These are phyloP conservation scores for Eutypa lata DNA, from an alignment of 2,329 filamentous ascomycete genomes.

Conservation along the genomic window DNA sequence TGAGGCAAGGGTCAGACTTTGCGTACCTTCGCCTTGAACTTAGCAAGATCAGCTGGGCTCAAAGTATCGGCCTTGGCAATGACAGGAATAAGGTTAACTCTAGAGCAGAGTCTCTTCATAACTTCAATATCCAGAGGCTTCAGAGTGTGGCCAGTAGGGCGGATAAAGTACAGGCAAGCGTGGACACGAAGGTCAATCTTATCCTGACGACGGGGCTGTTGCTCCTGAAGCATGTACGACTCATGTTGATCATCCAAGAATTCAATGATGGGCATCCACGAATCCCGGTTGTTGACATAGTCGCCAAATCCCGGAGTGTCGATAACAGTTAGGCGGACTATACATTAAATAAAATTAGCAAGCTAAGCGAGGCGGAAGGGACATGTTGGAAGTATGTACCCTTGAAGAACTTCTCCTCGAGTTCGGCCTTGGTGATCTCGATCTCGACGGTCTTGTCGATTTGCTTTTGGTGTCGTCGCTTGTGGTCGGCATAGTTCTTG, in stretches of 20 bases:
- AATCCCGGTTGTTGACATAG: slow-evolving; percentile 99
- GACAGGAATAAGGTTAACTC: slow-evolving; percentile 97
- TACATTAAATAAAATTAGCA: slow-evolving; percentile 13
- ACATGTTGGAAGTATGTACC: slow-evolving; percentile 49
- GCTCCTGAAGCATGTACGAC: slow-evolving; percentile 99
- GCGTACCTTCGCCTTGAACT: slow-evolving; percentile 91
- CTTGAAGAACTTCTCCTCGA: slow-evolving; percentile 99
- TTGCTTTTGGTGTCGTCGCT: slow-evolving; percentile 98
- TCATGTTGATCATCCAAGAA: slow-evolving; percentile 99
- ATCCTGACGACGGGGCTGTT: slow-evolving; percentile 94
- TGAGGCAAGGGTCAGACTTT: slow-evolving; percentile 1
- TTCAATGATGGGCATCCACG: slow-evolving; percentile 99
- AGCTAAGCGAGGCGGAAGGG: slow-evolving; percentile 11
- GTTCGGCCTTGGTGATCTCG: slow-evolving; percentile 98
- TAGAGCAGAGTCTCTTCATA: slow-evolving; percentile 98
- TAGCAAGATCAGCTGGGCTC: slow-evolving; percentile 84
- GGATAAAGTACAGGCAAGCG: slow-evolving; percentile 98
- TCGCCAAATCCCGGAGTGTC: slow-evolving; percentile 98
- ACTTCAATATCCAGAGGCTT: slow-evolving; percentile 99
- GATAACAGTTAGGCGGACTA: slow-evolving; percentile 97
- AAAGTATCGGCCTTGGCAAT: slow-evolving; percentile 98
- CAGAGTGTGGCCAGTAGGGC: slow-evolving; percentile 94
- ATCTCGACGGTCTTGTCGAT: slow-evolving; percentile 99
- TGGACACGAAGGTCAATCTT: slow-evolving; percentile 99
- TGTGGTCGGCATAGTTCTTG: slow-evolving; percentile 99